Percentiles rank a stretch among this genome's conserved stretches.
These are phyloP conservation scores for Aspergillus sp. DNA, from an alignment of 2,329 filamentous ascomycete species.

Conservation along the genomic window DNA sequence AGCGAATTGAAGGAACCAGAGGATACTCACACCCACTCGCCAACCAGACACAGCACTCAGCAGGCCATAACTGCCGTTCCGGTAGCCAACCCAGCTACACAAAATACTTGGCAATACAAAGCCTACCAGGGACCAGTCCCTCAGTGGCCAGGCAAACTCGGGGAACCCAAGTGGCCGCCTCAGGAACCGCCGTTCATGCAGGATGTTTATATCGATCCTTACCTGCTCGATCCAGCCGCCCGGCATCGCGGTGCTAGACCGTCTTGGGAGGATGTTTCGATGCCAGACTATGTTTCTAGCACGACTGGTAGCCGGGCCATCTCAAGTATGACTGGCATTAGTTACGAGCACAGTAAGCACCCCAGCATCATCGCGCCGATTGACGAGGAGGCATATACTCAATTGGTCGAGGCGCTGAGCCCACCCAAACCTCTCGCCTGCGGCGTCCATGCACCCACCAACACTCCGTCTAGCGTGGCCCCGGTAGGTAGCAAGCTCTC, in stretches of 20 bases:
- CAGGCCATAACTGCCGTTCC: conserved; percentile 20
- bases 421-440: conserved; percentile 31
- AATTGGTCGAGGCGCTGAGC: conserved; percentile 39
- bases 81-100: conserved; percentile 19
- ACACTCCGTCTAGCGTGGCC: conserved; percentile 26
- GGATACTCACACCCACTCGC: conserved; percentile 65
- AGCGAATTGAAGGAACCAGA: conserved; percentile 46
- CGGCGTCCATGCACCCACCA: conserved; percentile 32
- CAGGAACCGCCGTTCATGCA: conserved; percentile 28
- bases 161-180: conserved; percentile 30
- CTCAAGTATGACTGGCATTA: conserved; percentile 42
- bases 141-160: conserved; percentile 22
- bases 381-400: conserved; percentile 39
- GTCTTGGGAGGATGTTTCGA: conserved; percentile 47
- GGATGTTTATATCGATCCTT: conserved; percentile 46
- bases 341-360: conserved; percentile 44
- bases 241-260: conserved; percentile 35
- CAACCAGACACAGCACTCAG: conserved; percentile 42
- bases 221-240: conserved; percentile 26
- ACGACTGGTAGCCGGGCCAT: conserved; percentile 41
- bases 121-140: conserved; percentile 30
- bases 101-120: conserved; percentile 31
- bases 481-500: conserved; percentile 26
- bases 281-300: conserved; percentile 50
- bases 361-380: conserved; percentile 33